Conservation (phyloP, 139 green algal species). For the Gonium pectorale region DNA sequence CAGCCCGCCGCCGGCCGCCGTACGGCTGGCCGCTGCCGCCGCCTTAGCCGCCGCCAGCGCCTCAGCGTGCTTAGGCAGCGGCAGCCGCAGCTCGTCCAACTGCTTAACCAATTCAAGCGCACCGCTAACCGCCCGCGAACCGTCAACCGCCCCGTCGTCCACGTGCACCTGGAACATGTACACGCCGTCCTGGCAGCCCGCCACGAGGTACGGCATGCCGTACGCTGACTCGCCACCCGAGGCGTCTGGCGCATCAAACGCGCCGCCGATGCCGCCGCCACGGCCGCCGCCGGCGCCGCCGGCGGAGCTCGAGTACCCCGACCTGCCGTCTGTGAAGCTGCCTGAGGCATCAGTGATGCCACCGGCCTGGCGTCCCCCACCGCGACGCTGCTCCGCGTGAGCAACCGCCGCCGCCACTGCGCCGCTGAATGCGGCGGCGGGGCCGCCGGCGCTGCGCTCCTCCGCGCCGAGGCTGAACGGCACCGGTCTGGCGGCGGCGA, state of each 20-base stretch:
- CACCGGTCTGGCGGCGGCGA: not conserved
- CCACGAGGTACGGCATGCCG: slow-evolving; percentile 7
- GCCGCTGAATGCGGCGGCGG: not conserved
- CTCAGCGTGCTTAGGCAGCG: not conserved
- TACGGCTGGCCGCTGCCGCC: not conserved
- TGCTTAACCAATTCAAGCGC: slow-evolving; percentile 16
- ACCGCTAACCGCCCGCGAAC: not conserved
- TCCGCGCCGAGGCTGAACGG: not conserved
- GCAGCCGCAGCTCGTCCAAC: slow-evolving; percentile 20
- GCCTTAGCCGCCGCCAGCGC: not conserved
- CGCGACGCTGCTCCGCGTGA: too few relatives aligned
- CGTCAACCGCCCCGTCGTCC: not conserved
- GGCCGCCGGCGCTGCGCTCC: not conserved
- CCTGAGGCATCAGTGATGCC: too few relatives aligned
- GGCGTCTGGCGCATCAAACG: too few relatives aligned
- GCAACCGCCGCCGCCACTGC: not conserved
- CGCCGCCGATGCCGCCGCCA: not conserved
- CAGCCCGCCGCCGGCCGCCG: not conserved
- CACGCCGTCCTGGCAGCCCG: slow-evolving; percentile 35
- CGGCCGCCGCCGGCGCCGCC: not conserved
- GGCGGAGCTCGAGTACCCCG: too few relatives aligned
- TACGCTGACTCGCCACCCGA: not conserved
- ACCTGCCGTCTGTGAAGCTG: not conserved
- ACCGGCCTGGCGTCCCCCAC: too few relatives aligned
- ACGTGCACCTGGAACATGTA: slow-evolving; percentile 1